Evolutionary conservation across 768 basidiomycete genomes (phyloP).

Genomic region (Rhodotorula paludigena): DNA sequence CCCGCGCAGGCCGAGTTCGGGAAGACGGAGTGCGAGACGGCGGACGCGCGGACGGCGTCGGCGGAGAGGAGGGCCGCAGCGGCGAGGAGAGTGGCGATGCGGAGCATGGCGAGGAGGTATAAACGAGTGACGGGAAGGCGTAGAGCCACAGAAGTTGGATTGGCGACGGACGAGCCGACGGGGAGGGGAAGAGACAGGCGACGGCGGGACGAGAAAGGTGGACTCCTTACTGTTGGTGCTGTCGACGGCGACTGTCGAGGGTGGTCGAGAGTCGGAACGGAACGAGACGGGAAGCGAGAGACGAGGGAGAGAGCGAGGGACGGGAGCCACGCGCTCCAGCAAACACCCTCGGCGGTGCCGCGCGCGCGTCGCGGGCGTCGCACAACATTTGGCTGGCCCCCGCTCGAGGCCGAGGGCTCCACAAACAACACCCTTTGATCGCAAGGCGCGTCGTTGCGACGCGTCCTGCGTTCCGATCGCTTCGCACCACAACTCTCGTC

Average conservation of each 20-base stretch:
- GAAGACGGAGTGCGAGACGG: constrained; percentile 35
- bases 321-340: neutral
- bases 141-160: constrained; percentile 35
- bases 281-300: constrained; percentile 5
- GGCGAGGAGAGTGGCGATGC: constrained; percentile 27
- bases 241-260: neutral
- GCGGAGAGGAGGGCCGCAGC: constrained; percentile 23
- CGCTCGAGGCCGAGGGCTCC: no score
- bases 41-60: constrained; percentile 20
- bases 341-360: no score
- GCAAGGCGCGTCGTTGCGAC: no score
- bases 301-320: neutral
- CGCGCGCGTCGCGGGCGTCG: no score
- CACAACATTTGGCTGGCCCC: no score
- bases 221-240: neutral
- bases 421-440: neutral
- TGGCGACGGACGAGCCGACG: neutral
- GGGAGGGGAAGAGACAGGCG: neutral
- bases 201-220: neutral
- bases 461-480: no score
- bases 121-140: constrained; percentile 31
- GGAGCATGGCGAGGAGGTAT: constrained; percentile 16
- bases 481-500: no score
- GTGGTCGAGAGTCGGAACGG: neutral
- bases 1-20: constrained; percentile 36